Evolutionary conservation across 2,329 filamentous ascomycete species (phyloP).

Genomic region (Endocalyx cinctus): DNA sequence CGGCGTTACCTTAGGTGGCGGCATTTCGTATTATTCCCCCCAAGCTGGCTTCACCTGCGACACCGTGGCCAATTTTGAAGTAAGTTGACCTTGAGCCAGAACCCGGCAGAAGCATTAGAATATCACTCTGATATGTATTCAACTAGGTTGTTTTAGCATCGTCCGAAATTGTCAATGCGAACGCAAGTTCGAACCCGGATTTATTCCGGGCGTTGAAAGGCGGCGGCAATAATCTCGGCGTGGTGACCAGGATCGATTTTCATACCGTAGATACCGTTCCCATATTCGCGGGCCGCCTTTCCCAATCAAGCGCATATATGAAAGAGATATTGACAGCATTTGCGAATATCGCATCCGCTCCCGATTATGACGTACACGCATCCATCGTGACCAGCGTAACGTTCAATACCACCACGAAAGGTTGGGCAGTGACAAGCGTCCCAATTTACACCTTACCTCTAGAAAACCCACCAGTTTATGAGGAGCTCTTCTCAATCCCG

Average conservation of each 20-base stretch:
- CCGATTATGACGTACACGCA: conserved; percentile 9
- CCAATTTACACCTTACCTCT: conserved; percentile 10
- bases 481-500: conserved; percentile 8
- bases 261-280: conserved; percentile 6
- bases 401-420: conserved; percentile 6
- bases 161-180: conserved; percentile 7
- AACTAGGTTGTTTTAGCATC: conserved; percentile 4
- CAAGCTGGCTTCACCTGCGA: conserved; percentile 12
- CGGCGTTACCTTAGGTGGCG: conserved; percentile 6
- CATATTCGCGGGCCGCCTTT: conserved; percentile 8
- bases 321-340: conserved; percentile 7
- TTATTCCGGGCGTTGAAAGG: conserved; percentile 8
- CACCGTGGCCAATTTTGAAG: conserved; percentile 13
- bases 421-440: conserved; percentile 6
- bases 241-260: too few species aligned
- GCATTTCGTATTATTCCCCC: conserved; percentile 5
- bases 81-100: too few species aligned
- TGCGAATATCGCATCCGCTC: conserved; percentile 8
- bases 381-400: conserved; percentile 8
- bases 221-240: conserved; percentile 8
- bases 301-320: conserved; percentile 6
- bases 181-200: conserved; percentile 5
- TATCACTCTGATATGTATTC: too few species aligned
- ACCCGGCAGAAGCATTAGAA: too few species aligned
- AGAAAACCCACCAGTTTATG: conserved; percentile 5